Evolutionary conservation across 371 early-diverging fungal species (phyloP), one percentile per base, ranked within the genome.

Genomic region (Lichtheimia corymbifera): DNA sequence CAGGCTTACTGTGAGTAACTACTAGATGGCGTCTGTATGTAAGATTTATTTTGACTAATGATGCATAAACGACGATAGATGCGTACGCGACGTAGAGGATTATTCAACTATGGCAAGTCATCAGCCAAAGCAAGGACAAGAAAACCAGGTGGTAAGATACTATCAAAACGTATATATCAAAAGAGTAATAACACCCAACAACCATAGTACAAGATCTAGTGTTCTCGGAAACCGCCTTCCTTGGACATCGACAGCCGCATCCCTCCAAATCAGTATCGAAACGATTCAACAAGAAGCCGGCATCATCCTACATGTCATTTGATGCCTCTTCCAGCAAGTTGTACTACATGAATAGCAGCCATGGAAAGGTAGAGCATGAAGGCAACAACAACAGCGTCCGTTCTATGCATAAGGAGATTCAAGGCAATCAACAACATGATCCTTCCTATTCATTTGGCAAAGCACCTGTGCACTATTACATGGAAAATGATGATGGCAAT

Each of bases 91-190:
- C 54, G 50, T 44, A 27, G 66, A 3, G 75, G 75, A 2, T 25
- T 74, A 13, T 74, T 74, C 25, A 71, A 68, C 42, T 69, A 74
- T 41, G 75, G 75, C 2, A 74, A 74, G 24, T 74, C 72, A 13
- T 74, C 75, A 1, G 60, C 69, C 22, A 62, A 62, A 42, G 72
- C 67, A 42, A 64, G 51, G 45, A 62, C 51, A 55, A 53, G 25
- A 60, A 64, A 9, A 44, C 49, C 28, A 1, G 41, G 53, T 64
- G 22, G 22, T n/a, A 18, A 47, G 18, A 1, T 17, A 47, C 47
- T 17, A 17, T 47, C n/a, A 47, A 35, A 35, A 22, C 11, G 35
- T 11, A 22, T 2, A 22, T 11, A 35, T 35, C 11, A 35, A 11
- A 35, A 35, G 22, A 35, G 11, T 35, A 35, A 35, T 35, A 35